A percentile compares a stretch with the other conserved stretches of the same genome.
Evolutionary conservation across 257 asterid genomes (phyloP).

Genomic region (Solanum pennellii): DNA sequence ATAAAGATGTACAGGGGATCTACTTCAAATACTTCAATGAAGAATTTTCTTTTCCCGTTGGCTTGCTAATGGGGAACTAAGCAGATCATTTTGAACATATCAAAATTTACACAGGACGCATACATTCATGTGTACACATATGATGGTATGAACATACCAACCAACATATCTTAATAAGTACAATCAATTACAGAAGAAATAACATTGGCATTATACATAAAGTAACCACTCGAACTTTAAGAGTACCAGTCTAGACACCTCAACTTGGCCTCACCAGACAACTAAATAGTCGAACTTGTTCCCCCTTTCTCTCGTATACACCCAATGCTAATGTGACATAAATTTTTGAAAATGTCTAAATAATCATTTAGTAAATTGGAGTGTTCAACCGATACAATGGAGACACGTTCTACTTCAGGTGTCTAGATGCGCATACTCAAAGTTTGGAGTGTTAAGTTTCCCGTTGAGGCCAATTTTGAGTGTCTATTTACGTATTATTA

Average conservation of each 20-base stretch:
- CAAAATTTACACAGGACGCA: not conserved
- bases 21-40: not conserved
- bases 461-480: not conserved
- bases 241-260: not conserved
- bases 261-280: not conserved
- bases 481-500: not conserved
- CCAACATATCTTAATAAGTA: not conserved
- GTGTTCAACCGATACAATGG: not conserved
- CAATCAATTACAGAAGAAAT: not conserved
- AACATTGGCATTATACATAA: not conserved
- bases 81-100: not conserved
- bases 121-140: no score
- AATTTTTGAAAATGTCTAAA: not conserved
- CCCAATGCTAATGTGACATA: not conserved
- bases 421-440: no score
- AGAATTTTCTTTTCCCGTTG: not conserved
- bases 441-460: not conserved
- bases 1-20: not conserved
- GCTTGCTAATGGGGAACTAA: not conserved
- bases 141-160: not conserved
- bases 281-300: not conserved
- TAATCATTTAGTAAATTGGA: not conserved
- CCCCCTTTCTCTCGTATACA: not conserved
- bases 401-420: no score
- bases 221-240: not conserved